A percentile compares a stretch with the other conserved stretches of the same genome.
Conservation (phyloP, 2,329 filamentous ascomycete genomes). For the Rasamsonia emersonii region DNA sequence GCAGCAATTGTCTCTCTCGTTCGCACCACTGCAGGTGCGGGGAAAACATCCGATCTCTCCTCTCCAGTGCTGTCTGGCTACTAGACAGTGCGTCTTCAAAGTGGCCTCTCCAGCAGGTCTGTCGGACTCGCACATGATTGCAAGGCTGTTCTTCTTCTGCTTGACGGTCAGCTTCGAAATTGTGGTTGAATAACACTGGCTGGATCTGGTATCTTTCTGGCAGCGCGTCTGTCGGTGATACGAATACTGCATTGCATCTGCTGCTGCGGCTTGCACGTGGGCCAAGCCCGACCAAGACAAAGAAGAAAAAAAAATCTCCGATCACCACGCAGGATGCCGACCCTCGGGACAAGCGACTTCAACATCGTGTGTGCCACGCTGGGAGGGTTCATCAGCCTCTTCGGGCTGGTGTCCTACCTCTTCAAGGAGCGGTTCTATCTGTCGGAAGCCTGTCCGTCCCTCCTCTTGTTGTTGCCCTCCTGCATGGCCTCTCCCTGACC, state of each 20-base stretch:
- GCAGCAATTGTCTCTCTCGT: no score
- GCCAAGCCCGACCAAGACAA: not conserved
- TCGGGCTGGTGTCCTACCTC: conserved; percentile 81
- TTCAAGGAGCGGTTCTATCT: conserved; percentile 86
- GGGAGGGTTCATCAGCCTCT: conserved; percentile 83
- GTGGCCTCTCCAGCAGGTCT: conserved; percentile 10
- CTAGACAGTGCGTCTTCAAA: no score
- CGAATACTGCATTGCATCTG: no score
- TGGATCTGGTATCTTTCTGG: conserved; percentile 9
- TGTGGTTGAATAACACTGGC: conserved; percentile 33
- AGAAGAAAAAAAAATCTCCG: conserved; percentile 2
- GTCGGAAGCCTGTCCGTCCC: conserved; percentile 70
- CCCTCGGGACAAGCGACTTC: conserved; percentile 62
- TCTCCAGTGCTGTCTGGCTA: no score
- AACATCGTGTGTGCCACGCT: conserved; percentile 74
- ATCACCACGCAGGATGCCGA: conserved; percentile 43
- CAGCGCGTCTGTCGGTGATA: not conserved
- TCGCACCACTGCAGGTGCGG: no score
- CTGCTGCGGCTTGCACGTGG: no score
- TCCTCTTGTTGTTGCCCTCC: not conserved
- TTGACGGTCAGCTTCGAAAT: conserved; percentile 1
- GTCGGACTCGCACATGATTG: not conserved
- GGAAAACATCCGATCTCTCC: no score
- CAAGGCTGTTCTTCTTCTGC: conserved; percentile 4
- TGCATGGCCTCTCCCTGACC: no score